Conservation (phyloP, 371 early-diverging fungal species). For the Cokeromyces recurvatus region DNA sequence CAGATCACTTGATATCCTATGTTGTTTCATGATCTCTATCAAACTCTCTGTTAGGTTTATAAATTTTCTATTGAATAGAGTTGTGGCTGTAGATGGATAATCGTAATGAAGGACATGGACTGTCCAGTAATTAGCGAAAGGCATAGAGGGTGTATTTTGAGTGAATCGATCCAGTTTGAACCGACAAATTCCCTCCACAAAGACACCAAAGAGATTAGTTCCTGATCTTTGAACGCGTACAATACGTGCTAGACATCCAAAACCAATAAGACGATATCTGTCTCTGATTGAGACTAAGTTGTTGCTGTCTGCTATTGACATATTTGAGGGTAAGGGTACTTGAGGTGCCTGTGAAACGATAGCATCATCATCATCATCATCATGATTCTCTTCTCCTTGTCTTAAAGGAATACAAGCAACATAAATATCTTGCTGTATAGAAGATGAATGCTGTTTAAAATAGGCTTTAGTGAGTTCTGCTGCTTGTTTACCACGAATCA, state of each 20-base stretch:
- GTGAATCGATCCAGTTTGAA: slow-evolving; percentile 13
- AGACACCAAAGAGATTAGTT: slow-evolving; percentile 21
- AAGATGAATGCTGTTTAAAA: slow-evolving; percentile 11
- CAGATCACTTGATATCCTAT: no score
- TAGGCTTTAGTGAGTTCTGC: slow-evolving; percentile 22
- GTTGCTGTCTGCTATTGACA: neutral
- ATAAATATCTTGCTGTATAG: slow-evolving; percentile 6
- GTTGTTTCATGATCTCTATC: slow-evolving; percentile 54
- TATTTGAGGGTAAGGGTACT: slow-evolving; percentile 4
- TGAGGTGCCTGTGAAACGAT: slow-evolving; percentile 11
- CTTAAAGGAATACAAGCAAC: slow-evolving; percentile 25
- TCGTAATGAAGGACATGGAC: slow-evolving; percentile 15
- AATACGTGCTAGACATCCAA: slow-evolving; percentile 43
- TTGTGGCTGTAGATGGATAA: slow-evolving; percentile 20
- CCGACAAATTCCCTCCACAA: slow-evolving; percentile 25
- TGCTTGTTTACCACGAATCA: slow-evolving; percentile 34
- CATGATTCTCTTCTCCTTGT: neutral
- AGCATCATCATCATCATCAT: neutral
- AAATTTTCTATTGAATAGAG: slow-evolving; percentile 8
- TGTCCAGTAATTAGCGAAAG: slow-evolving; percentile 12
- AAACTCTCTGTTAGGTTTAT: no score
- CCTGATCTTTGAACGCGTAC: slow-evolving; percentile 32
- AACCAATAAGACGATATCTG: slow-evolving; percentile 10
- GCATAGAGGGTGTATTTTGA: slow-evolving; percentile 6
- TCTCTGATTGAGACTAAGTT: slow-evolving; percentile 6